These are phyloP conservation scores for Cornus suecica DNA, from an alignment of 148 eudicot genomes.

Conservation along the genomic window DNA sequence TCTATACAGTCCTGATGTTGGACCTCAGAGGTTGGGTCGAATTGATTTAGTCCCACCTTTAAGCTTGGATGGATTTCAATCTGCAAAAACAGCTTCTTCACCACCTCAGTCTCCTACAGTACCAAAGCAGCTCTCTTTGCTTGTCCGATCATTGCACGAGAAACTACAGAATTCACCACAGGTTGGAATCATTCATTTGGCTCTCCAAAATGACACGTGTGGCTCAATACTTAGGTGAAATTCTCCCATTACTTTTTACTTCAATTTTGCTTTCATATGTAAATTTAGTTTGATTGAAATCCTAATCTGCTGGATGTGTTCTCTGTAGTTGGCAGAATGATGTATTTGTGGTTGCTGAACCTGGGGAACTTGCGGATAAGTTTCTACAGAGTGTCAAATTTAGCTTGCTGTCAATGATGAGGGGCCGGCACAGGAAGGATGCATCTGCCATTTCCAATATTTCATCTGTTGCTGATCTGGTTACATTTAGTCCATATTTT, in stretches of 20 bases:
- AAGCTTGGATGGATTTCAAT: slow-evolving; percentile 81
- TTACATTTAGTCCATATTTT: slow-evolving; percentile 81
- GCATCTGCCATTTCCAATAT: slow-evolving; percentile 60
- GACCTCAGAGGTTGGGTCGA: slow-evolving; percentile 53
- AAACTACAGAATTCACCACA: slow-evolving; percentile 78
- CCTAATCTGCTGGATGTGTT: slow-evolving; percentile 8
- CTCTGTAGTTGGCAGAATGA: slow-evolving; percentile 94
- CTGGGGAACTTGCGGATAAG: slow-evolving; percentile 96
- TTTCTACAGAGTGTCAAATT: slow-evolving; percentile 87
- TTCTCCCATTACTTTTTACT: slow-evolving; percentile 7
- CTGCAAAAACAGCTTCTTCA: slow-evolving; percentile 52
- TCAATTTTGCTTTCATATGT: slow-evolving; percentile 5
- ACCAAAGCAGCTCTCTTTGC: slow-evolving; percentile 65
- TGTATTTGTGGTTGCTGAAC: slow-evolving; percentile 99
- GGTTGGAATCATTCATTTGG: slow-evolving; percentile 86
- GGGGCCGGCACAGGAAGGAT: slow-evolving; percentile 65
- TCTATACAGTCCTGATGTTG: slow-evolving; percentile 74
- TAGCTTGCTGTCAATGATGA: slow-evolving; percentile 71
- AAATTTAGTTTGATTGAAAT: not conserved
- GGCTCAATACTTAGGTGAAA: slow-evolving; percentile 85
- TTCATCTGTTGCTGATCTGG: slow-evolving; percentile 77
- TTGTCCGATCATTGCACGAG: slow-evolving; percentile 63
- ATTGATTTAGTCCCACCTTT: slow-evolving; percentile 89
- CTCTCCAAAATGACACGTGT: slow-evolving; percentile 84
- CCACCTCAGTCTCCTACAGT: slow-evolving; percentile 72